A percentile compares a stretch with the other conserved stretches of the same genome.
phyloP scores from a whole-genome alignment of 2,329 filamentous ascomycete species.

The Claviceps sp. region DNA sequence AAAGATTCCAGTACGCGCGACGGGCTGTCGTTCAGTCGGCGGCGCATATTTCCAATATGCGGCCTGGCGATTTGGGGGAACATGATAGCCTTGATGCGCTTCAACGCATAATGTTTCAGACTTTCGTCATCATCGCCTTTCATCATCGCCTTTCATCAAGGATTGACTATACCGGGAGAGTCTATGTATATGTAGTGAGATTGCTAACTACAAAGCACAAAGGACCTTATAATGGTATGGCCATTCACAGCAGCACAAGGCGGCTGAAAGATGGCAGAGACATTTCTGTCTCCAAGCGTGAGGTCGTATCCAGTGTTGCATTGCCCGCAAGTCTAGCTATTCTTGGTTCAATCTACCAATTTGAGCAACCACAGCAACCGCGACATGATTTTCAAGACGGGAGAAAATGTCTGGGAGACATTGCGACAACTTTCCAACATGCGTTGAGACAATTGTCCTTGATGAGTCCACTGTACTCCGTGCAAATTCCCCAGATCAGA shows the following conservation, averaged over 20 bases:
- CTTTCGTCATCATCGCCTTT: background rate
- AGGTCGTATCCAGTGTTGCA: background rate
- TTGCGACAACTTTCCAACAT: no score
- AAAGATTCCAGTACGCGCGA: background rate
- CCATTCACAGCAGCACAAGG: background rate
- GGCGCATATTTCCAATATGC: background rate
- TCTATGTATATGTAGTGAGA: background rate
- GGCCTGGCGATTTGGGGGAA: background rate
- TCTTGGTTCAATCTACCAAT: background rate
- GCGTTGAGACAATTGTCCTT: no score
- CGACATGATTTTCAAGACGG: no score
- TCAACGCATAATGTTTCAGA: background rate
- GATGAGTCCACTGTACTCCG: no score
- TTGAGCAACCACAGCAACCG: background rate
- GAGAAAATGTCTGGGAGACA: no score
- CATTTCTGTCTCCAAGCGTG: background rate
- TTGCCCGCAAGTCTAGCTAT: background rate
- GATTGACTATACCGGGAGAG: background rate
- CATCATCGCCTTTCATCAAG: background rate
- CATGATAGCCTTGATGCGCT: background rate
- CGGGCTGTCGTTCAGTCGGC: background rate
- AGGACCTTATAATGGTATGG: no score
- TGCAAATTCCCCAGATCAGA: no score
- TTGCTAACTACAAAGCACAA: background rate
- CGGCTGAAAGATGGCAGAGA: background rate